Percentiles rank a stretch among this genome's conserved stretches.
phyloP scores from a whole-genome alignment of 208 protist species.

The Zelonia costaricensis region DNA sequence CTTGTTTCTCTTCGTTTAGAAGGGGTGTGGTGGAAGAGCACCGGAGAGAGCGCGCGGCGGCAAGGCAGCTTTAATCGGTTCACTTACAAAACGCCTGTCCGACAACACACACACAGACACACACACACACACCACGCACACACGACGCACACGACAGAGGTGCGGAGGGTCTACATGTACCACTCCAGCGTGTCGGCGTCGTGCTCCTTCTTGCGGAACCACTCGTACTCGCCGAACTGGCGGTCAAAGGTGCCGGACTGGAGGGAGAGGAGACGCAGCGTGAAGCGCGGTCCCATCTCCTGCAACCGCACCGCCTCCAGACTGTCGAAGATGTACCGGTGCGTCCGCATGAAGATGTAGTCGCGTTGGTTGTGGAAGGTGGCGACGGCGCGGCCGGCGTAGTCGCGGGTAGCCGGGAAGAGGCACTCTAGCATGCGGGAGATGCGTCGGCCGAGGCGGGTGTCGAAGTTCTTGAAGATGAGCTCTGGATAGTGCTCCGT shows the following conservation, averaged over 20 bases:
- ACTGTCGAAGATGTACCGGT: constrained; percentile 94
- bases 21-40: too few relatives aligned
- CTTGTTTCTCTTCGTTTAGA: too few relatives aligned
- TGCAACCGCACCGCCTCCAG: constrained; percentile 87
- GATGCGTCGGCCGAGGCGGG: constrained; percentile 88
- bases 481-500: constrained; percentile 94
- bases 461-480: constrained; percentile 95
- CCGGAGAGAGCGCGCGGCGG: too few relatives aligned
- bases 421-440: constrained; percentile 85
- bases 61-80: constrained; percentile 6
- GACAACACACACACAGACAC: background rate
- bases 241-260: constrained; percentile 92
- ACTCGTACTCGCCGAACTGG: constrained; percentile 95
- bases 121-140: background rate
- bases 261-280: constrained; percentile 85
- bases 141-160: background rate
- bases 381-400: constrained; percentile 87
- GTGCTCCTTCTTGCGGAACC: constrained; percentile 93
- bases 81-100: background rate
- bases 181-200: constrained; percentile 89
- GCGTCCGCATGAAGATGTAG: constrained; percentile 93
- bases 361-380: constrained; percentile 95
- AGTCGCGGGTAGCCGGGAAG: constrained; percentile 89
- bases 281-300: constrained; percentile 94
- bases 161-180: constrained; percentile 62